Evolutionary conservation across 1,139 yeast genomes (phyloP).

Genomic region (Suhomyces taliae): DNA sequence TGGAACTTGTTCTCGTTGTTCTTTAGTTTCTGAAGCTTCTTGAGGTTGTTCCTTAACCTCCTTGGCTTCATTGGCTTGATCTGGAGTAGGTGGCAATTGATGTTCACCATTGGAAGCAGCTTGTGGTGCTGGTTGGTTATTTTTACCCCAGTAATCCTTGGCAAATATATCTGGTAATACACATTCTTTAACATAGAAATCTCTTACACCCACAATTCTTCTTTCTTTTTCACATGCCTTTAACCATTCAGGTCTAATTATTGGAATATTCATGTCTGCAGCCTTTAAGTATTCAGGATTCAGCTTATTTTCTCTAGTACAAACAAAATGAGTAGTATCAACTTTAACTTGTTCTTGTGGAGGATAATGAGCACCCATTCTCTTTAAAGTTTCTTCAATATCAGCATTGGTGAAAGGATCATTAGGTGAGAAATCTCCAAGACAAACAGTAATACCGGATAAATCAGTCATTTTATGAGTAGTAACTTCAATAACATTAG

Average conservation of each 20-base stretch:
- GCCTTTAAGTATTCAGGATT: constrained; percentile 74
- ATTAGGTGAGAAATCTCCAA: constrained; percentile 72
- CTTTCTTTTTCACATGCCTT: constrained; percentile 91
- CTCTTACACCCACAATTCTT: constrained; percentile 89
- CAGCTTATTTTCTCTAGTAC: constrained; percentile 63
- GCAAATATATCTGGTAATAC: constrained; percentile 49
- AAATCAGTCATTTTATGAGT: constrained; percentile 97
- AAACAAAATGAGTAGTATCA: constrained; percentile 92
- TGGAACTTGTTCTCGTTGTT: background rate
- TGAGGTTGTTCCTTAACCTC: too few species aligned
- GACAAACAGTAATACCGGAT: constrained; percentile 87
- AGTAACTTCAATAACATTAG: constrained; percentile 66
- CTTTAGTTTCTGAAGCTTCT: background rate
- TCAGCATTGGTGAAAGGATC: constrained; percentile 62
- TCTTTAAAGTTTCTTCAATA: constrained; percentile 58
- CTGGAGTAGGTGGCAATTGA: background rate
- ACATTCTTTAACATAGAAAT: constrained; percentile 63
- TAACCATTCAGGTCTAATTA: constrained; percentile 95
- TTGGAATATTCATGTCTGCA: constrained; percentile 82
- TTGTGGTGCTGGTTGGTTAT: background rate
- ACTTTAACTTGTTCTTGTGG: constrained; percentile 72
- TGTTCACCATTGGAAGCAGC: background rate
- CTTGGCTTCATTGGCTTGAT: too few species aligned
- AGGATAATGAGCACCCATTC: constrained; percentile 80
- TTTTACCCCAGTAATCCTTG: constrained; percentile 39